These are phyloP conservation scores for Helicostylum pulchrum DNA, from an alignment of 192 early-diverging fungal species.

Conservation along the genomic window DNA sequence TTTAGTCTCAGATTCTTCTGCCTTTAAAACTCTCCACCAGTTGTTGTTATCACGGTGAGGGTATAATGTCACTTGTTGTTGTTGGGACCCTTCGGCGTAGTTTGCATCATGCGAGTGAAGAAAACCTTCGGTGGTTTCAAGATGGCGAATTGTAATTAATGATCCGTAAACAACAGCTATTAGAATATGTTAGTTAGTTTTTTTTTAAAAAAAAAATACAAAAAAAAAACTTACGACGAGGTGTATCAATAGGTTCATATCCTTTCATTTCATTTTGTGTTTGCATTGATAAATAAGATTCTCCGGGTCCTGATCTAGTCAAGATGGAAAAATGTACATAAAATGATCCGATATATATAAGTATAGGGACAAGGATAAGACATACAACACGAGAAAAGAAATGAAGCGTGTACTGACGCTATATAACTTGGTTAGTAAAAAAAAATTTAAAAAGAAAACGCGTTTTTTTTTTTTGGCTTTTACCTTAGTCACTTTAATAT, in stretches of 20 bases:
- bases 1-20: constrained; percentile 18
- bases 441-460: too few species aligned
- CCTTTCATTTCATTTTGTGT: constrained; percentile 84
- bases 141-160: constrained; percentile 59
- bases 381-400: constrained; percentile 80
- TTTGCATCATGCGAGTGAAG: constrained; percentile 58
- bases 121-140: constrained; percentile 71
- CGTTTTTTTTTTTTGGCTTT: constrained; percentile 12
- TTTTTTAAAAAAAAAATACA: too few species aligned
- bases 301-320: constrained; percentile 78
- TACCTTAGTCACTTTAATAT: constrained; percentile 51
- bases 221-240: constrained; percentile 50
- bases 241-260: constrained; percentile 49
- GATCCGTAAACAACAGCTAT: constrained; percentile 67
- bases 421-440: neutral
- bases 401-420: constrained; percentile 45
- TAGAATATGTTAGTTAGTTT: neutral
- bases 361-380: constrained; percentile 76
- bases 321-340: constrained; percentile 87
- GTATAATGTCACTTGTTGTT: constrained; percentile 79
- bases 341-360: constrained; percentile 82
- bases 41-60: constrained; percentile 81
- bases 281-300: constrained; percentile 85
- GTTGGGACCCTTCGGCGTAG: constrained; percentile 40
- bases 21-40: constrained; percentile 59